phyloP scores from a whole-genome alignment of 2,329 filamentous ascomycete species.

The Penicillium oxalicum region DNA sequence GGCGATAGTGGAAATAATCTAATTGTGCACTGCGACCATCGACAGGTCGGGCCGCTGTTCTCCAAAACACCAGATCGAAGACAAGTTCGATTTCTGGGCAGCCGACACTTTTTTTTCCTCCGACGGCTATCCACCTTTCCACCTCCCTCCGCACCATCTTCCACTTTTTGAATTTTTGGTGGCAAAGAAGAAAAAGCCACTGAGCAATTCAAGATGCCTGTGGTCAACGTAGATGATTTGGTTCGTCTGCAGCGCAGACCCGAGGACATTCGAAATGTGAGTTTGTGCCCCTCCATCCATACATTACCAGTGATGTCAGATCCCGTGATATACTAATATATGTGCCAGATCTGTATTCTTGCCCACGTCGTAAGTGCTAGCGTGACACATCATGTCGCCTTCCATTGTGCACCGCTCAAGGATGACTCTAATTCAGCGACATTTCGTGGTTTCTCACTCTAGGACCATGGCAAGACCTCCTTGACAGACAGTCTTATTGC shows the following conservation, averaged over 20 bases:
- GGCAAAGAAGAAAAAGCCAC: slow-evolving; percentile 8
- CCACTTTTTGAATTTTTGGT: slow-evolving; percentile 7
- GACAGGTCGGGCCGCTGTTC: neutral
- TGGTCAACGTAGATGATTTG: slow-evolving; percentile 85
- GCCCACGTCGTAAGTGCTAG: slow-evolving; percentile 70
- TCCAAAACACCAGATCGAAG: neutral
- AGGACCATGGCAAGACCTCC: slow-evolving; percentile 97
- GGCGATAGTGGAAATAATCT: too few species aligned
- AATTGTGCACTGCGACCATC: too few species aligned
- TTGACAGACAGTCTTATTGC: slow-evolving; percentile 92
- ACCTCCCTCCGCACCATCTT: slow-evolving; percentile 10
- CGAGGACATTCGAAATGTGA: slow-evolving; percentile 86
- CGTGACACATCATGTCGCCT: neutral
- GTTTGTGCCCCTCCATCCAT: slow-evolving; percentile 34
- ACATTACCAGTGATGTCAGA: slow-evolving; percentile 20
- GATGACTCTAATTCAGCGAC: neutral
- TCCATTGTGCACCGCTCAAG: neutral
- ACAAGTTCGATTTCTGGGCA: slow-evolving; percentile 11
- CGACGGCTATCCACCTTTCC: slow-evolving; percentile 8
- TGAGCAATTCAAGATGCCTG: slow-evolving; percentile 62
- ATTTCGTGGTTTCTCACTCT: slow-evolving; percentile 14
- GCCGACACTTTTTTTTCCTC: slow-evolving; percentile 20
- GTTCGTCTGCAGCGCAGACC: slow-evolving; percentile 82
- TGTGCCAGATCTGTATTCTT: slow-evolving; percentile 76
- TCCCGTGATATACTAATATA: slow-evolving; percentile 27